Base-by-base conservation (phyloP, 2,329 filamentous ascomycete genomes). In the Didymella exigua region DNA sequence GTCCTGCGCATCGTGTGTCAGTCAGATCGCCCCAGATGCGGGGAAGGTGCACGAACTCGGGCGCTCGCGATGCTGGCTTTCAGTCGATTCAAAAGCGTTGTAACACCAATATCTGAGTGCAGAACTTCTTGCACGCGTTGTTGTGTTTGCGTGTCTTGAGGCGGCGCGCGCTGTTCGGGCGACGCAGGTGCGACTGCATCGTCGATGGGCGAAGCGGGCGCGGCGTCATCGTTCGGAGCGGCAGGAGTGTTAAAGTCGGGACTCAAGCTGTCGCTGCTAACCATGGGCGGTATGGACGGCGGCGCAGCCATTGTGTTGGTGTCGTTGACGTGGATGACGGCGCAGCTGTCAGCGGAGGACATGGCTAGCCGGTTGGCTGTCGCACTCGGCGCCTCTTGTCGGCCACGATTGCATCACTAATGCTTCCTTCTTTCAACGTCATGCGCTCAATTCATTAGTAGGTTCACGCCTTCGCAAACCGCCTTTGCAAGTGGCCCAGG, bases 21-120 rank as follows among this genome's bases (percentile, higher is more conserved):
- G 65, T 50, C n/a, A 44, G 43, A 27, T 23, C 21, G 38, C 27
- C 9, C 43, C 19, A 19, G 19, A 41, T 51, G 50, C 24, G 36
- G 37, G 40, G 34, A 47, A 36, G 34, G 31, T 36, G 21, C 18
- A 76, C 81, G 49, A 69, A 85, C 83, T 67, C 80, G 79, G 23
- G 84, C 84, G 52, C 85, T 87, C 49, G 84, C 82, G 62, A 88
- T 83, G 73, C 84, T 87, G 69, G 87, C 85, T 74, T 87, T 88
- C 59, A 89, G 75, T 33, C 86, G 81, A 63, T 79, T 82, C 50
- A 88, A 76, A 48, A 89, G 79, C 7, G 84, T 86, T 54, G 77
- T 82, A 50, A 88, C 79, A 49, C 86, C 86, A 63, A 87, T 85
- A 58, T 82, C 79, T 14, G 79, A 81, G 69, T 80, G 77, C 55